Conservation (phyloP, 441 rosid genomes). For the Geranium incanum region DNA sequence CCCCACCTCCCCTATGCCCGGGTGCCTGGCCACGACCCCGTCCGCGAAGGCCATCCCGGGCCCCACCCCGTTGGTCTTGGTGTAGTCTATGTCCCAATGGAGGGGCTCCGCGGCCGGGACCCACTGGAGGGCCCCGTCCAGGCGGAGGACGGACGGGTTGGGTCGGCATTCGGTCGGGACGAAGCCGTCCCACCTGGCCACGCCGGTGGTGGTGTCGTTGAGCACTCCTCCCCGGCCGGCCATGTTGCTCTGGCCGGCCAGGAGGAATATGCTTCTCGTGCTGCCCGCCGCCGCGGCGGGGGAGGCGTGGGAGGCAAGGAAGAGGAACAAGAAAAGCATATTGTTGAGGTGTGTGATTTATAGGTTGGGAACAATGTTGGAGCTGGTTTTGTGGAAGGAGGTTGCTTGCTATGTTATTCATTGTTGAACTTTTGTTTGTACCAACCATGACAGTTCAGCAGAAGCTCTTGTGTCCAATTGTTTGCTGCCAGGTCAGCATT, state of each 20-base stretch:
- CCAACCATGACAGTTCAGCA: too few species aligned
- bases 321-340: not conserved
- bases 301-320: not conserved
- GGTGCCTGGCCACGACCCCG: constrained; percentile 36
- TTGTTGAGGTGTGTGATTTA: not conserved
- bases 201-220: constrained; percentile 37
- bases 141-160: constrained; percentile 54
- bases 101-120: constrained; percentile 65
- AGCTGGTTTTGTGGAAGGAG: too few species aligned
- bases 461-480: too few species aligned
- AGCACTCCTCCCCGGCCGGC: constrained; percentile 85
- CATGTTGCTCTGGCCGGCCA: constrained; percentile 95
- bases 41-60: constrained; percentile 88
- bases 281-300: not conserved
- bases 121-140: constrained; percentile 50
- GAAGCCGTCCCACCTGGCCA: constrained; percentile 53
- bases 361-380: too few species aligned
- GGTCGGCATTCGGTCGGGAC: constrained; percentile 59
- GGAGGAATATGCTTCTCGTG: constrained; percentile 38
- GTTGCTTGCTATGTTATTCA: too few species aligned
- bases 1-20: constrained; percentile 42
- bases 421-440: too few species aligned
- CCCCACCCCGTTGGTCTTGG: constrained; percentile 61
- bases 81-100: constrained; percentile 60
- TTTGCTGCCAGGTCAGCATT: too few species aligned